phyloP scores from a whole-genome alignment of 352 stramenopile genomes.

The Globisporangium nodosum region DNA sequence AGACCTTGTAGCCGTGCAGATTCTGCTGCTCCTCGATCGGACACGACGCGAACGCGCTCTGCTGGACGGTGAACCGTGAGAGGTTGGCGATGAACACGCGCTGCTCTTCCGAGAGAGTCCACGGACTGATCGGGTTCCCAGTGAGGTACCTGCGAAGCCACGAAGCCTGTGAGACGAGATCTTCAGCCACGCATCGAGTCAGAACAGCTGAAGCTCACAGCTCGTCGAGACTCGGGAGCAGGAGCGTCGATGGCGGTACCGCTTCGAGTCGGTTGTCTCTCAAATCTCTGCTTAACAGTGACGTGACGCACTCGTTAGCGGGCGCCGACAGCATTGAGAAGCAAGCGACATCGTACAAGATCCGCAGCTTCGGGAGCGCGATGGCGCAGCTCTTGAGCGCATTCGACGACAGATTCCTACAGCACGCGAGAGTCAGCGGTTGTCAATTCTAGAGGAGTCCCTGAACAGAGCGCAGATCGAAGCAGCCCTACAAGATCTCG shows the following conservation, averaged over 20 bases:
- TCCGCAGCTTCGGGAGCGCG: slow-evolving; percentile 8
- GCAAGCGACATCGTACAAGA: slow-evolving; percentile 8
- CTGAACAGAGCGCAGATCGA: background rate
- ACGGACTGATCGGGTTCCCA: slow-evolving; percentile 31
- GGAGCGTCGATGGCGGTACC: slow-evolving; percentile 8
- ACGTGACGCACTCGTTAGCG: background rate
- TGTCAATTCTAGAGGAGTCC: background rate
- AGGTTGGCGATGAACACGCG: slow-evolving; percentile 27
- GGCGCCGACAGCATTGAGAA: background rate
- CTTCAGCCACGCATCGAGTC: background rate
- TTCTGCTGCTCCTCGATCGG: slow-evolving; percentile 17
- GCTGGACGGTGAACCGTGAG: slow-evolving; percentile 23
- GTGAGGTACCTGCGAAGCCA: slow-evolving; percentile 19
- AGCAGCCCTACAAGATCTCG: slow-evolving; percentile 9
- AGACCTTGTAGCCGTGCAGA: slow-evolving; percentile 26
- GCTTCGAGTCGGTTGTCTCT: slow-evolving; percentile 11
- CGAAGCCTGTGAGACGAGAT: background rate
- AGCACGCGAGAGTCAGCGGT: background rate
- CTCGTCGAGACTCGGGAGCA: slow-evolving; percentile 12
- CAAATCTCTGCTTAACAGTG: slow-evolving; percentile 11
- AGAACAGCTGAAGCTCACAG: slow-evolving; percentile 10
- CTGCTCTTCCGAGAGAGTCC: slow-evolving; percentile 14
- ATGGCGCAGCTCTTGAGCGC: slow-evolving; percentile 12
- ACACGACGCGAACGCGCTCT: slow-evolving; percentile 40
- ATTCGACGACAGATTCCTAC: slow-evolving; percentile 22